A percentile compares a stretch with the other conserved stretches of the same genome.
Evolutionary conservation across 2,329 filamentous ascomycete species (phyloP).

Genomic region (Rhytidhysteron rufulum): DNA sequence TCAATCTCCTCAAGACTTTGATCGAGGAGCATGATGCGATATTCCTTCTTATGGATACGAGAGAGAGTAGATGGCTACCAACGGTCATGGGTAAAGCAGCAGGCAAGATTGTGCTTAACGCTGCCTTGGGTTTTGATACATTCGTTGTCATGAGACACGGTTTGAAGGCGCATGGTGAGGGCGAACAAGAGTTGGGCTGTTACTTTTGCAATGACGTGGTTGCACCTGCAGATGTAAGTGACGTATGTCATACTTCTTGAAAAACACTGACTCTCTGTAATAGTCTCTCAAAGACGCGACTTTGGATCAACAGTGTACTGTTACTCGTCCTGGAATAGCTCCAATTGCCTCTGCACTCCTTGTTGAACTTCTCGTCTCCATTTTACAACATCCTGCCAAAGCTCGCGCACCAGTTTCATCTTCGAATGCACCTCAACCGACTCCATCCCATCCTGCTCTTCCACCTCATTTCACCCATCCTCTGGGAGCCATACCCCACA

Average conservation of each 20-base stretch:
- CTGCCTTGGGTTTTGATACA: constrained; percentile 91
- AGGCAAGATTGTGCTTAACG: constrained; percentile 94
- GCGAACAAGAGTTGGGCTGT: constrained; percentile 73
- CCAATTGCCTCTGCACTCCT: constrained; percentile 87
- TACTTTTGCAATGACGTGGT: constrained; percentile 99
- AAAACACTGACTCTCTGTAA: constrained; percentile 12
- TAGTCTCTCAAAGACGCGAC: constrained; percentile 93
- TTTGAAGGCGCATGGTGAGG: constrained; percentile 46
- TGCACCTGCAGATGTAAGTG: constrained; percentile 81
- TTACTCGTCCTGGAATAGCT: constrained; percentile 88
- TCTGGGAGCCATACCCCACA: constrained; percentile 69
- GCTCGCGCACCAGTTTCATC: constrained; percentile 32
- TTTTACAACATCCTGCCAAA: constrained; percentile 65
- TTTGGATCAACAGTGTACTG: constrained; percentile 95
- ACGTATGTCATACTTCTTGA: constrained; percentile 3
- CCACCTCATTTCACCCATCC: constrained; percentile 53
- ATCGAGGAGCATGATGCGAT: constrained; percentile 85
- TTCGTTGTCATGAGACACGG: constrained; percentile 98
- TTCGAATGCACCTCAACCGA: constrained; percentile 7
- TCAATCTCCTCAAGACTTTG: constrained; percentile 67
- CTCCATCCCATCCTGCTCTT: constrained; percentile 23
- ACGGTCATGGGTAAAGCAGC: constrained; percentile 93
- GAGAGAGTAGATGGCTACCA: constrained; percentile 91
- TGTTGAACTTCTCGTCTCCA: constrained; percentile 82
- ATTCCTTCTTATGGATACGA: constrained; percentile 95